Percentiles rank a stretch among this genome's conserved stretches.
phyloP scores from a whole-genome alignment of 2,329 filamentous ascomycete genomes.

The Xylaria sp. region DNA sequence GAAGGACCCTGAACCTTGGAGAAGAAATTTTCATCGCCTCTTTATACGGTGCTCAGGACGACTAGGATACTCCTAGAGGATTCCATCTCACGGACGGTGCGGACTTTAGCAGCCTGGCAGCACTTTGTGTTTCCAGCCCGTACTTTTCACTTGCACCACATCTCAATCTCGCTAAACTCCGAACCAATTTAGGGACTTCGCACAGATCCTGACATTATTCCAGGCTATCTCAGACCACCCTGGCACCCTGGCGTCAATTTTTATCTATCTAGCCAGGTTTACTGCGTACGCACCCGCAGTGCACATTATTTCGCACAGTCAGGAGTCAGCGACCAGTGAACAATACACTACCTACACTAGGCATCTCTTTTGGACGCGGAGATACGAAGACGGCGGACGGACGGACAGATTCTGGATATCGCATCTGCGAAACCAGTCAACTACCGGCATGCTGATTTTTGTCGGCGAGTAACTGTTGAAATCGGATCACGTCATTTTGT shows the following conservation, averaged over 20 bases:
- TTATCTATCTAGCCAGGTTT: neutral
- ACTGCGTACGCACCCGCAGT: no score
- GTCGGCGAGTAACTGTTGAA: constrained; percentile 6
- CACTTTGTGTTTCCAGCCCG: constrained; percentile 23
- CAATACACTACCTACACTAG: neutral
- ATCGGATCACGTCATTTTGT: constrained; percentile 7
- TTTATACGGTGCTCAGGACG: constrained; percentile 30
- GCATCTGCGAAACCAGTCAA: neutral
- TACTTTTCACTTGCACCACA: constrained; percentile 22
- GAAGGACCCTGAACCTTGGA: constrained; percentile 13
- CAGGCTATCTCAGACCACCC: constrained; percentile 27
- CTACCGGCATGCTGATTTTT: neutral
- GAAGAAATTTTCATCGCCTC: constrained; percentile 40
- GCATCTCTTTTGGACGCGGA: neutral
- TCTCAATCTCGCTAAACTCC: constrained; percentile 42
- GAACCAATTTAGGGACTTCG: constrained; percentile 33
- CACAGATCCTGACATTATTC: constrained; percentile 28
- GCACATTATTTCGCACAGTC: constrained; percentile 25
- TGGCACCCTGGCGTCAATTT: constrained; percentile 21
- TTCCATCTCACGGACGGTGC: constrained; percentile 30
- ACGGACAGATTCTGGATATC: neutral
- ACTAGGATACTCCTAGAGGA: constrained; percentile 26
- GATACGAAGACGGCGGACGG: constrained; percentile 4
- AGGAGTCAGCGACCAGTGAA: neutral
- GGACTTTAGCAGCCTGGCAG: constrained; percentile 32